These are phyloP conservation scores for Coemansia sp. DNA, from an alignment of 192 early-diverging fungal genomes.

Conservation along the genomic window DNA sequence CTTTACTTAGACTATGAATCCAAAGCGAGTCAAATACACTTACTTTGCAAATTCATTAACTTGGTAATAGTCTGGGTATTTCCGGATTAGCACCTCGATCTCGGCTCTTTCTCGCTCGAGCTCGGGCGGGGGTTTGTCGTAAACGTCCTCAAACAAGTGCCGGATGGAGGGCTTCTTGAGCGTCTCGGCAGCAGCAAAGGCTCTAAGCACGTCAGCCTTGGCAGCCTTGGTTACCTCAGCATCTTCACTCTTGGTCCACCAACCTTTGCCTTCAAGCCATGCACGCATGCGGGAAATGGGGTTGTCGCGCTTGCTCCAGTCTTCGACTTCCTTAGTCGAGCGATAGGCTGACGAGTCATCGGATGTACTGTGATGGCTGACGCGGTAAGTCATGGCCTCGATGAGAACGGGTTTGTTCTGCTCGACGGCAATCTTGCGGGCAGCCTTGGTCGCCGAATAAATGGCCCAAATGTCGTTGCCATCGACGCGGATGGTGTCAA, in stretches of 20 bases:
- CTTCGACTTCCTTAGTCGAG: conserved; percentile 86
- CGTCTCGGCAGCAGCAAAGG: conserved; percentile 85
- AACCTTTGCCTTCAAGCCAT: conserved; percentile 82
- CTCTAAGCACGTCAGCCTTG: conserved; percentile 72
- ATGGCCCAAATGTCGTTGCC: conserved; percentile 99
- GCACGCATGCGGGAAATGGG: conserved; percentile 88
- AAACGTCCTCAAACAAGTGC: conserved; percentile 92
- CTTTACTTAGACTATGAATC: conserved; percentile 1
- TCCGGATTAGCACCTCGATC: conserved; percentile 72
- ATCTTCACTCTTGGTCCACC: conserved; percentile 80
- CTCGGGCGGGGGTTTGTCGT: conserved; percentile 78
- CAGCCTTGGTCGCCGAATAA: conserved; percentile 88
- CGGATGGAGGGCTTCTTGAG: conserved; percentile 82
- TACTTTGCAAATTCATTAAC: conserved; percentile 51
- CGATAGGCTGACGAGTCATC: conserved; percentile 98
- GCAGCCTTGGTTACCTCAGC: conserved; percentile 60
- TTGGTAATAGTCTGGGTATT: conserved; percentile 84
- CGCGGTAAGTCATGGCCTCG: conserved; percentile 97
- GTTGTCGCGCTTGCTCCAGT: conserved; percentile 84
- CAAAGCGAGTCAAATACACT: background rate
- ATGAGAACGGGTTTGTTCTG: conserved; percentile 89
- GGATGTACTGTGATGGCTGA: conserved; percentile 96
- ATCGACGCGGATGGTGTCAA: conserved; percentile 95
- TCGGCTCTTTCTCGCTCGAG: conserved; percentile 79
- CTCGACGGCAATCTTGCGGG: conserved; percentile 78